Conservation (phyloP, 2,329 filamentous ascomycete species). For the Penicillium sp. region DNA sequence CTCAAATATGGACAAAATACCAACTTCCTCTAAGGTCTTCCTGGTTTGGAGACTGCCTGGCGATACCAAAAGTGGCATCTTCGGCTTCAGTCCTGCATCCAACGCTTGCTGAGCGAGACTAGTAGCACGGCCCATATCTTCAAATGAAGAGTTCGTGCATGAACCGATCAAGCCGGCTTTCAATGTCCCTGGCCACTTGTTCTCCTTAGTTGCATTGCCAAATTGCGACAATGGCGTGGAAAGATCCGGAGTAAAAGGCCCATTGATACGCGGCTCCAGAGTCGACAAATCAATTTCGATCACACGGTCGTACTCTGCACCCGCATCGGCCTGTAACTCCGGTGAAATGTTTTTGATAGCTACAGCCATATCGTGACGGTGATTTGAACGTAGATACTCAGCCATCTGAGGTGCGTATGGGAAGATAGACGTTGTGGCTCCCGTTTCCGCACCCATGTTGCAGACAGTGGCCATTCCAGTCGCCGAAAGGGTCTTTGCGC, state of each 20-base stretch:
- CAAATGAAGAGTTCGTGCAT: slow-evolving; percentile 85
- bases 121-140: slow-evolving; percentile 89
- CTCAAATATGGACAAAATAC: slow-evolving; percentile 87
- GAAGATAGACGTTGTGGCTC: slow-evolving; percentile 84
- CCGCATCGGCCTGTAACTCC: slow-evolving; percentile 81
- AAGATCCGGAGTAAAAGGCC: slow-evolving; percentile 95
- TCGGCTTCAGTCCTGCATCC: slow-evolving; percentile 86
- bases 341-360: slow-evolving; percentile 78
- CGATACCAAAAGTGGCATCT: slow-evolving; percentile 86
- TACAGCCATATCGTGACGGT: slow-evolving; percentile 83
- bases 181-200: slow-evolving; percentile 91
- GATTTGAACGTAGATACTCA: slow-evolving; percentile 87
- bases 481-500: slow-evolving; percentile 67
- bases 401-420: slow-evolving; percentile 97
- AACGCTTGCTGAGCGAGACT: slow-evolving; percentile 88
- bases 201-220: slow-evolving; percentile 83
- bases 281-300: slow-evolving; percentile 92
- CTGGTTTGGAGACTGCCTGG: slow-evolving; percentile 95
- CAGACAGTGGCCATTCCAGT: slow-evolving; percentile 84
- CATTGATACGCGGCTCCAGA: slow-evolving; percentile 96
- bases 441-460: slow-evolving; percentile 63
- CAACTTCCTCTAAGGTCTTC: slow-evolving; percentile 82
- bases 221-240: slow-evolving; percentile 96
- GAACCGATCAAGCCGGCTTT: slow-evolving; percentile 96
- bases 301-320: slow-evolving; percentile 88